Conservation (phyloP, 2,329 filamentous ascomycete genomes). For the Stemphylium beticola region DNA sequence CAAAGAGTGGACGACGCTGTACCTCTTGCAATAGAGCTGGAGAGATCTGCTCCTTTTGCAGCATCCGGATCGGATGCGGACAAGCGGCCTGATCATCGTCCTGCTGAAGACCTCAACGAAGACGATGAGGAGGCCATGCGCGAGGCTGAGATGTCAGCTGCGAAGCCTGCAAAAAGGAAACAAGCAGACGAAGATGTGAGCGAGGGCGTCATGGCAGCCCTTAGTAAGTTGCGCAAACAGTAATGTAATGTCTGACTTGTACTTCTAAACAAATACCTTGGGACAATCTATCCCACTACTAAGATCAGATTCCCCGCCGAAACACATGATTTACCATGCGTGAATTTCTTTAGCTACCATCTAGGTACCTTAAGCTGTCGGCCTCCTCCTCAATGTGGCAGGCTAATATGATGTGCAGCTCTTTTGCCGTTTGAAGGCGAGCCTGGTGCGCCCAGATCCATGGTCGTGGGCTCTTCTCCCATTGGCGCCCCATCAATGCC, state of each 20-base stretch:
- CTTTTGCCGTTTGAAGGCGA: not conserved
- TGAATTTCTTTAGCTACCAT: too few relatives aligned
- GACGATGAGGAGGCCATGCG: constrained; percentile 57
- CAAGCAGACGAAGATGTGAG: constrained; percentile 55
- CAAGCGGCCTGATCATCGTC: constrained; percentile 41
- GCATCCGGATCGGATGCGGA: constrained; percentile 43
- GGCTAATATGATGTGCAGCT: not conserved
- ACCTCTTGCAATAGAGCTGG: constrained; percentile 34
- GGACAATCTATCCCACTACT: not conserved
- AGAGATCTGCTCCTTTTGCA: constrained; percentile 26
- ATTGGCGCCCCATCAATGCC: constrained; percentile 6
- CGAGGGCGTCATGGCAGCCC: constrained; percentile 64
- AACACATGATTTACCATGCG: too few relatives aligned
- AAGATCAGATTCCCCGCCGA: too few relatives aligned
- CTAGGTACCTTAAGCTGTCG: too few relatives aligned
- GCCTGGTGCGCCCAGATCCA: not conserved
- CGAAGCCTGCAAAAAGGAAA: constrained; percentile 44
- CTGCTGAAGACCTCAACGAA: constrained; percentile 44
- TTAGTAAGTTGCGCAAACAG: constrained; percentile 60
- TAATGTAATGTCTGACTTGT: constrained; percentile 5
- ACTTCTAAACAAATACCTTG: not conserved
- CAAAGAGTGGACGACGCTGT: constrained; percentile 40
- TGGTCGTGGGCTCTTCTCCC: constrained; percentile 4
- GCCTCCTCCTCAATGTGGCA: not conserved
- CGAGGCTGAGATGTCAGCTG: constrained; percentile 30